These are phyloP conservation scores for Straminergon stramineum DNA, from an alignment of 225 moss, liverwort and hornwort genomes.

Conservation along the genomic window DNA sequence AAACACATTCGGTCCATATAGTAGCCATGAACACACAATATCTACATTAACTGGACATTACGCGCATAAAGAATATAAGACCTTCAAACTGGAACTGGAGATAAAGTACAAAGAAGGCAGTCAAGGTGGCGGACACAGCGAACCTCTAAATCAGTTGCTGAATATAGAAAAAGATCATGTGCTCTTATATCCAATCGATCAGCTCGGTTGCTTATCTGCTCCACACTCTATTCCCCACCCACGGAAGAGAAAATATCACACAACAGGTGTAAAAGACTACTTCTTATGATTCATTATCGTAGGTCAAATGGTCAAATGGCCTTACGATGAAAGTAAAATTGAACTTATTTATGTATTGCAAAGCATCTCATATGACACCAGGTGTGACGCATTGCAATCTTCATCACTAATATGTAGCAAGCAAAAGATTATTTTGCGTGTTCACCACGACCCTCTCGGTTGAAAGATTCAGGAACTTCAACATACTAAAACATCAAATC, in stretches of 20 bases:
- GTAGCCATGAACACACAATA: background rate
- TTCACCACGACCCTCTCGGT: background rate
- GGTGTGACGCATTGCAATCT: background rate
- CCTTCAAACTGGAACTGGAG: background rate
- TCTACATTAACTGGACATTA: background rate
- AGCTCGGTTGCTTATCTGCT: constrained; percentile 97
- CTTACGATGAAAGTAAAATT: background rate
- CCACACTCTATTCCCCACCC: constrained; percentile 63
- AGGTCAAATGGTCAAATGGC: background rate
- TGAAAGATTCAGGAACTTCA: background rate
- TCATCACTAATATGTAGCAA: background rate
- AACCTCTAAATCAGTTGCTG: constrained; percentile 99
- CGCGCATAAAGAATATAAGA: background rate
- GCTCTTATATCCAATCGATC: constrained; percentile 77
- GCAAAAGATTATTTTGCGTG: background rate
- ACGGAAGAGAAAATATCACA: background rate
- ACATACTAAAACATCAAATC: background rate
- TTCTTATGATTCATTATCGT: background rate
- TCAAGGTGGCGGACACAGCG: background rate
- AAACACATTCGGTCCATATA: background rate
- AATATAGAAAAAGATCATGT: constrained; percentile 83
- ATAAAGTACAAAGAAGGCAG: background rate
- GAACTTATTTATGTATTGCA: background rate
- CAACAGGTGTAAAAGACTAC: background rate
- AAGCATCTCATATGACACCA: background rate